phyloP scores from a whole-genome alignment of 1,284 basidiomycete genomes.

The Melampsora americana region DNA sequence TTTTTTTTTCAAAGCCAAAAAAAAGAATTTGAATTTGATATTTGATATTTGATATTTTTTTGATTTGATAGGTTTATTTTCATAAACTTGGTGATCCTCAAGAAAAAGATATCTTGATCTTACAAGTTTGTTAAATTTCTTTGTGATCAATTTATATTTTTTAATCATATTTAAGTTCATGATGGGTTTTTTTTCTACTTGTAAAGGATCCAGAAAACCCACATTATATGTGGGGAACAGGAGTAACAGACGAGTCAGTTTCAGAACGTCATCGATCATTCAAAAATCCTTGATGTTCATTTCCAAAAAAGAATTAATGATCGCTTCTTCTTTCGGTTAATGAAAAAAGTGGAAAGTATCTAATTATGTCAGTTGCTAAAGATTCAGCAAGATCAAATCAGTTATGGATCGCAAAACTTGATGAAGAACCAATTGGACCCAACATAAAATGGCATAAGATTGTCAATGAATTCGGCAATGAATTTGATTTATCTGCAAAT shows the following conservation, averaged over 20 bases:
- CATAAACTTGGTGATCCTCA: slow-evolving; percentile 42
- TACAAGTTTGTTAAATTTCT: slow-evolving; percentile 13
- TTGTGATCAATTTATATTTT: neutral
- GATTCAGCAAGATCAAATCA: slow-evolving; percentile 69
- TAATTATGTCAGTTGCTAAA: slow-evolving; percentile 61
- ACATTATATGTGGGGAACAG: slow-evolving; percentile 65
- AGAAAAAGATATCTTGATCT: slow-evolving; percentile 31
- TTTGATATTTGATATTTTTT: too few relatives aligned
- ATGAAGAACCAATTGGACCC: slow-evolving; percentile 62
- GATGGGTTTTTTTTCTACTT: too few relatives aligned
- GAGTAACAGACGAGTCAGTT: slow-evolving; percentile 63
- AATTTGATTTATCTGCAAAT: slow-evolving; percentile 56
- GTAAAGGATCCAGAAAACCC: slow-evolving; percentile 57
- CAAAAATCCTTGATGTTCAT: too few relatives aligned
- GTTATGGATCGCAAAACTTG: slow-evolving; percentile 69
- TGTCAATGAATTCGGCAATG: slow-evolving; percentile 64
- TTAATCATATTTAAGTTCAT: too few relatives aligned
- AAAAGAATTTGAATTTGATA: too few relatives aligned
- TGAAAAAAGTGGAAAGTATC: slow-evolving; percentile 59
- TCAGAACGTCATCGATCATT: too few relatives aligned
- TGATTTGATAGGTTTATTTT: slow-evolving; percentile 29
- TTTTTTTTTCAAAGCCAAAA: neutral
- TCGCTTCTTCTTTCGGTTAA: too few relatives aligned
- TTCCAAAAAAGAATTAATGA: neutral
- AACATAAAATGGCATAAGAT: slow-evolving; percentile 70